These are phyloP conservation scores for Coemansia umbellata DNA, from an alignment of 192 early-diverging fungal species.

Conservation along the genomic window DNA sequence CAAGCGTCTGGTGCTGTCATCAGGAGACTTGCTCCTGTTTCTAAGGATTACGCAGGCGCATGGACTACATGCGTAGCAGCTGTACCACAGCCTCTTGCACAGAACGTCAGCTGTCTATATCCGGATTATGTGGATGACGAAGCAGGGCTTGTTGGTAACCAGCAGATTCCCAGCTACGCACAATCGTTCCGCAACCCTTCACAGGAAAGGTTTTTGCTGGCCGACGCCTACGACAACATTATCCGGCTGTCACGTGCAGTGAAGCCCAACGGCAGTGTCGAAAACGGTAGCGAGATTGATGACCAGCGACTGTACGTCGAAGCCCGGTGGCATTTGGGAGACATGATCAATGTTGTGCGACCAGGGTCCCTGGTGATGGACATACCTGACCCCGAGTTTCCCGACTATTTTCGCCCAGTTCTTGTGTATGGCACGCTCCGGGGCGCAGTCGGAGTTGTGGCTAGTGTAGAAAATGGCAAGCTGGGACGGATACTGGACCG, in stretches of 20 bases:
- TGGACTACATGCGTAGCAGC: conserved; percentile 38
- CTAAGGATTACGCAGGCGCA: conserved; percentile 24
- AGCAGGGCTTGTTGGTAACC: conserved; percentile 1
- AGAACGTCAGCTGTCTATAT: conserved; percentile 1
- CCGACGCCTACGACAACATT: conserved; percentile 29
- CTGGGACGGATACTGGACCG: conserved; percentile 55
- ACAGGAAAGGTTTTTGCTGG: conserved; percentile 22
- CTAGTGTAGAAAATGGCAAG: conserved; percentile 58
- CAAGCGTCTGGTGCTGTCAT: no score
- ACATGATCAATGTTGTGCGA: conserved; percentile 74
- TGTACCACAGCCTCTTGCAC: conserved; percentile 18
- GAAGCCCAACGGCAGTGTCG: neutral
- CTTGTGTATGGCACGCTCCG: conserved; percentile 76
- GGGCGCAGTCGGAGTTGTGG: conserved; percentile 77
- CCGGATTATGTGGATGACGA: conserved; percentile 10
- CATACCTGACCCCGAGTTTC: conserved; percentile 57
- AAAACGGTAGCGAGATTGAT: neutral
- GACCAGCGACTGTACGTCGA: conserved; percentile 50
- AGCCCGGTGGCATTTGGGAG: conserved; percentile 77
- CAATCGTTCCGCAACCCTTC: conserved; percentile 4
- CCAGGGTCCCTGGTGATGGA: conserved; percentile 78
- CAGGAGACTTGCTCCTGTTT: conserved; percentile 22
- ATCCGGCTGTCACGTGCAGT: conserved; percentile 5
- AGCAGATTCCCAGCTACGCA: neutral
- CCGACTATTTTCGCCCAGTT: conserved; percentile 39